Percentiles rank a stretch among this genome's conserved stretches.
Conservation (phyloP, 176 grass and related monocot genomes). For the Elaeis guineensis region DNA sequence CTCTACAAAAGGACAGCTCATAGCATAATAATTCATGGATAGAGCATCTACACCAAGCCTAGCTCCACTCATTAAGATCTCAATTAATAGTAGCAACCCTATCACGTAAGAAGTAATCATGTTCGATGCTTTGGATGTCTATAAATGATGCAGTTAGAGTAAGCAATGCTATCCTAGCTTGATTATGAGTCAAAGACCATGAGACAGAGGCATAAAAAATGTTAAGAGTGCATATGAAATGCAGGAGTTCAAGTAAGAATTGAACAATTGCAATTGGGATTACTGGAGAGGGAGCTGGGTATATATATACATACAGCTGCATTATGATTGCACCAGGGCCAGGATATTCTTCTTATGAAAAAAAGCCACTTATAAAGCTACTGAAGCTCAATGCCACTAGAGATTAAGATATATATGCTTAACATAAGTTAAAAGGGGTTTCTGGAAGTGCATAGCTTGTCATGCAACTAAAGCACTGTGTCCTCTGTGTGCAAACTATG, state of each 20-base stretch:
- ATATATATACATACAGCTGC: constrained; percentile 48
- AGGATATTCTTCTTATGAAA: not conserved
- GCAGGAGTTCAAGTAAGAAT: too few species aligned
- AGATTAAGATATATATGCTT: not conserved
- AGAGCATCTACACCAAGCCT: constrained; percentile 35
- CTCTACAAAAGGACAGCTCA: constrained; percentile 80
- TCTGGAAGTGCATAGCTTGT: constrained; percentile 7
- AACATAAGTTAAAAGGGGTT: not conserved
- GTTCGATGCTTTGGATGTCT: not conserved
- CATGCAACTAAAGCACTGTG: constrained; percentile 16
- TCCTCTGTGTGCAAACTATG: not conserved
- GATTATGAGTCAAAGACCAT: too few species aligned
- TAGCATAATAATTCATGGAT: constrained; percentile 58
- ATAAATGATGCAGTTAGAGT: too few species aligned
- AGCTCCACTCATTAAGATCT: constrained; percentile 24
- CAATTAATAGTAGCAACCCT: constrained; percentile 27
- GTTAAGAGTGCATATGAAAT: not conserved
- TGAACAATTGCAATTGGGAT: too few species aligned
- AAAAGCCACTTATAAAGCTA: not conserved
- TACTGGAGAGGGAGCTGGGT: constrained; percentile 2
- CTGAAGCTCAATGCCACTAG: not conserved
- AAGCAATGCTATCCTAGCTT: too few species aligned
- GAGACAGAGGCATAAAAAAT: too few species aligned
- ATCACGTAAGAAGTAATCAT: constrained; percentile 24
- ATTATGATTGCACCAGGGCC: constrained; percentile 1